Evolutionary conservation across 768 basidiomycete genomes (phyloP).

Genomic region (Lactarius hatsudake): DNA sequence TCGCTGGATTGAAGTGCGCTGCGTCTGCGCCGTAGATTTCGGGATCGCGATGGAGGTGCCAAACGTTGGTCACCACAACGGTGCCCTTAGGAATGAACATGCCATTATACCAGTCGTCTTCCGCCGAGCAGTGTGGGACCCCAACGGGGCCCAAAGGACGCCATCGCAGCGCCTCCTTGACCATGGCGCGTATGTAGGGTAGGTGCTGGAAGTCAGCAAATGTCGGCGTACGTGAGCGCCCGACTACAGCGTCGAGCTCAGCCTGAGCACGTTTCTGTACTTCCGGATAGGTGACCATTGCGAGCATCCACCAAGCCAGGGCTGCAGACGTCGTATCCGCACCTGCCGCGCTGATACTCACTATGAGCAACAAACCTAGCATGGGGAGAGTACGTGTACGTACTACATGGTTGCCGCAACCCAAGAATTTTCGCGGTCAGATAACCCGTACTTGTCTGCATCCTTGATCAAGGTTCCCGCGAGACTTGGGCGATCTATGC

Average conservation of each 20-base stretch:
- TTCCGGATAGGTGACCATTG: constrained; percentile 14
- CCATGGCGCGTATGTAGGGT: constrained; percentile 21
- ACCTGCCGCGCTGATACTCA: not conserved
- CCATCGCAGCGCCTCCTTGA: constrained; percentile 25
- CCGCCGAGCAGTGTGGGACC: constrained; percentile 24
- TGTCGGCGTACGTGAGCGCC: constrained; percentile 12
- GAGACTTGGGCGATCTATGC: constrained; percentile 4
- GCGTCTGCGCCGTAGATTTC: constrained; percentile 31
- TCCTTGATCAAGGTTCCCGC: not conserved
- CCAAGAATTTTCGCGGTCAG: constrained; percentile 6
- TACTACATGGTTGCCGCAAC: constrained; percentile 8
- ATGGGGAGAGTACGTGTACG: not conserved
- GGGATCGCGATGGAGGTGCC: constrained; percentile 30
- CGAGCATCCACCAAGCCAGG: constrained; percentile 13
- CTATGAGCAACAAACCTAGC: not conserved
- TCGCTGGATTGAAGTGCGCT: constrained; percentile 28
- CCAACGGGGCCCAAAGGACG: constrained; percentile 7
- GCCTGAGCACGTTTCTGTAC: constrained; percentile 9
- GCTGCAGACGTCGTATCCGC: not conserved
- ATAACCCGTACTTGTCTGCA: not conserved
- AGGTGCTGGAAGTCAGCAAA: constrained; percentile 17
- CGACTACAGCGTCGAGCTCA: constrained; percentile 19
- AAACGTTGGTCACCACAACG: constrained; percentile 34
- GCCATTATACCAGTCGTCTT: constrained; percentile 33
- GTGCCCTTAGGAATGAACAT: constrained; percentile 38